A percentile compares a stretch with the other conserved stretches of the same genome.
phyloP scores from a whole-genome alignment of 441 rosid species.

The Gossypium schwendimanii region DNA sequence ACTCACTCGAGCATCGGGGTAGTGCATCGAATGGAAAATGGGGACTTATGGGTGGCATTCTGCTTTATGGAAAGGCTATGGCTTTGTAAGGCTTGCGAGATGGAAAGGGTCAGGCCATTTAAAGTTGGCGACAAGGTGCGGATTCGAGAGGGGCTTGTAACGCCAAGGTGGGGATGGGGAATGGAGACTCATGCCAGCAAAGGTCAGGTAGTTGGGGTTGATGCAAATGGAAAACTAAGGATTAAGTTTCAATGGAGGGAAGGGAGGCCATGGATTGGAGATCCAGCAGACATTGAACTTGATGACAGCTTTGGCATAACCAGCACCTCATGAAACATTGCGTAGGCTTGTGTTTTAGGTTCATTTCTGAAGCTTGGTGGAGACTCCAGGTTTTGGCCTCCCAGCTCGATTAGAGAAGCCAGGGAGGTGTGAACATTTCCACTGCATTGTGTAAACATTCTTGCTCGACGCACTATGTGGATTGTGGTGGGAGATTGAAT shows the following conservation, averaged over 20 bases:
- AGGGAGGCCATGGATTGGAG: slow-evolving; percentile 95
- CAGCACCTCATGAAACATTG: not conserved
- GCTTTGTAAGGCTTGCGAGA: slow-evolving; percentile 86
- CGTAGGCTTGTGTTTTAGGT: not conserved
- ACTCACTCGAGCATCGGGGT: slow-evolving; percentile 85
- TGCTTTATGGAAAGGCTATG: slow-evolving; percentile 88
- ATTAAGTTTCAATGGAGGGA: slow-evolving; percentile 94
- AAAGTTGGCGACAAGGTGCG: slow-evolving; percentile 71
- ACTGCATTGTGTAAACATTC: slow-evolving; percentile 8
- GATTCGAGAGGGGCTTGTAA: slow-evolving; percentile 65
- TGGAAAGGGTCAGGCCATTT: slow-evolving; percentile 75
- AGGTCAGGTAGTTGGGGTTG: slow-evolving; percentile 85
- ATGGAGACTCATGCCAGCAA: slow-evolving; percentile 97
- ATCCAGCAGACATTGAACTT: slow-evolving; percentile 85
- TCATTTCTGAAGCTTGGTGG: slow-evolving; percentile 21
- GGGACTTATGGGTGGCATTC: slow-evolving; percentile 72
- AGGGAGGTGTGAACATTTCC: not conserved
- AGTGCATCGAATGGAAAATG: slow-evolving; percentile 78
- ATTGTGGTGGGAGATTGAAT: not conserved
- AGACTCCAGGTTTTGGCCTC: not conserved
- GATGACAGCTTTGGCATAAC: slow-evolving; percentile 36
- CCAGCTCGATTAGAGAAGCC: not conserved
- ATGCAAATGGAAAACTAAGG: slow-evolving; percentile 88
- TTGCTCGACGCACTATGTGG: not conserved
- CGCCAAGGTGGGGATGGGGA: slow-evolving; percentile 99